Percentiles rank a stretch among this genome's conserved stretches.
Evolutionary conservation across 73 alveolate genomes (phyloP).

Genomic region (Effrenium voratum): DNA sequence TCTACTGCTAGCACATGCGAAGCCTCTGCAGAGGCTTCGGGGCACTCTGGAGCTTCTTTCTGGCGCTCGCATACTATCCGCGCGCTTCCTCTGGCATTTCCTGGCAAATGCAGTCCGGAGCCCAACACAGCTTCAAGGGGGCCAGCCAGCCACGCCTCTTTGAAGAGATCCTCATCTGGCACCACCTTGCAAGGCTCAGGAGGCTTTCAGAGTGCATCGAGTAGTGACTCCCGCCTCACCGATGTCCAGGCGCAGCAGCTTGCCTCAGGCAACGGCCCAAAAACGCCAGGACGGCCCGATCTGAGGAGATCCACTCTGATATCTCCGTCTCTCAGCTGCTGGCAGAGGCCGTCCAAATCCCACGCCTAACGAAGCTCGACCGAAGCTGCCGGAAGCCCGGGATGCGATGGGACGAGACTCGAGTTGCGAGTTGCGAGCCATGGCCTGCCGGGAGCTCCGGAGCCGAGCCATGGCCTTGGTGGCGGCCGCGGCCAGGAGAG

Average conservation of each 20-base stretch:
- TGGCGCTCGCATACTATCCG: too few species aligned
- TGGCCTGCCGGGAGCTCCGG: conserved; percentile 69
- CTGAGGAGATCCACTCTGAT: too few species aligned
- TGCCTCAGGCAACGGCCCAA: neutral
- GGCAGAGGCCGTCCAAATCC: conserved; percentile 50
- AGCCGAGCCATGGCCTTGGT: conserved; percentile 65
- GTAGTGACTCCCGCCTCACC: conserved; percentile 41
- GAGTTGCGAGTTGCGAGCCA: neutral
- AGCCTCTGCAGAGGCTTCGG: too few species aligned
- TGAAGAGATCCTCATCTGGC: conserved; percentile 69
- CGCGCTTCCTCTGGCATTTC: too few species aligned
- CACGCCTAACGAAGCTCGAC: conserved; percentile 6
- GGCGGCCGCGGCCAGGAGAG: conserved; percentile 12
- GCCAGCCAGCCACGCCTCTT: conserved; percentile 19
- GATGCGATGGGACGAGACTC: neutral
- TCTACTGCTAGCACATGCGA: too few species aligned
- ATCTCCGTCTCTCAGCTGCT: too few species aligned
- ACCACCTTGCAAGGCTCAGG: conserved; percentile 2
- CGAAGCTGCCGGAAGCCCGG: neutral
- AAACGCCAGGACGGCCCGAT: too few species aligned
- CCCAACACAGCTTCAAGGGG: too few species aligned
- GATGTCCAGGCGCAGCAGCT: conserved; percentile 31
- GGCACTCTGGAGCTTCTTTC: too few species aligned
- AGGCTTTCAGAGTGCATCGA: neutral
- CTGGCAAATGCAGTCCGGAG: too few species aligned